These are phyloP conservation scores for Neurospora tetraspora DNA, from an alignment of 495 filamentous ascomycete genomes.

Conservation along the genomic window DNA sequence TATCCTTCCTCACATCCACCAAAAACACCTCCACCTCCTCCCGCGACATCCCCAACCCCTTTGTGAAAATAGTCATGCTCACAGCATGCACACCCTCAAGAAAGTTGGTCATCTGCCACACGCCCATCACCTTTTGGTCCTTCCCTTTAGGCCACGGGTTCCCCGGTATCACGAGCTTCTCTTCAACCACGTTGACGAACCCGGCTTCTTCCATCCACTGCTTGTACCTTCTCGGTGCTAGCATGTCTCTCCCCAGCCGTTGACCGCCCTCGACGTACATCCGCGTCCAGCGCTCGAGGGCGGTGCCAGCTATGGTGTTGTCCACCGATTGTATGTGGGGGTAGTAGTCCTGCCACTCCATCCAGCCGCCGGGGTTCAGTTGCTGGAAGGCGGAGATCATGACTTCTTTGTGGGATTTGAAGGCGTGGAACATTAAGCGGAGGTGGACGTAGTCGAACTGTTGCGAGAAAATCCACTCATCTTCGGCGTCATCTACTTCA, in stretches of 20 bases:
- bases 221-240: constrained; percentile 14
- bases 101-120: constrained; percentile 28
- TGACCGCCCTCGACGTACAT: constrained; percentile 18
- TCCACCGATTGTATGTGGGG: constrained; percentile 23
- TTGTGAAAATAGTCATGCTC: constrained; percentile 42
- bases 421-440: constrained; percentile 33
- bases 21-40: constrained; percentile 43
- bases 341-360: constrained; percentile 40
- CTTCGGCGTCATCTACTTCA: constrained; percentile 41
- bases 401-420: constrained; percentile 12
- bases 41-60: constrained; percentile 37
- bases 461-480: constrained; percentile 34
- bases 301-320: constrained; percentile 15
- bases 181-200: constrained; percentile 35
- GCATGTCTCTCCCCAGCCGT: constrained; percentile 15
- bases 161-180: constrained; percentile 36
- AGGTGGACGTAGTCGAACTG: constrained; percentile 42
- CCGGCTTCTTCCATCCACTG: constrained; percentile 27
- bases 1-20: constrained; percentile 44
- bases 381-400: constrained; percentile 26
- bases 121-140: constrained; percentile 37
- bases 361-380: constrained; percentile 39
- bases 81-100: constrained; percentile 38
- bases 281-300: constrained; percentile 21
- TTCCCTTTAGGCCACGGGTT: constrained; percentile 43